Evolutionary conservation across 192 early-diverging fungal genomes (phyloP).

Genomic region (Coemansia sp.): DNA sequence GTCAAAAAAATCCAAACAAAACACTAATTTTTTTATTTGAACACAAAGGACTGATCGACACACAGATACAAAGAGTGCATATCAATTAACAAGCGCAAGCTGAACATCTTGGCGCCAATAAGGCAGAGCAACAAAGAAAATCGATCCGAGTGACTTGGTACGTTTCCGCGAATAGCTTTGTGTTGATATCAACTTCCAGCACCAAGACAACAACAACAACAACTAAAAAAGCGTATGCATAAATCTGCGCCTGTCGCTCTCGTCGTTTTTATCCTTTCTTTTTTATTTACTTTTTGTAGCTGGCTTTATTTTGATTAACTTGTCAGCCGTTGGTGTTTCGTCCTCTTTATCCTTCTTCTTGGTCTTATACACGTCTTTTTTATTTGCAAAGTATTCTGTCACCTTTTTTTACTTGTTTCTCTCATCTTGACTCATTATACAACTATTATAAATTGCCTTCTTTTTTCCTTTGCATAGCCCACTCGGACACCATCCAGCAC

Average conservation of each 20-base stretch:
- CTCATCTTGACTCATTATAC: constrained; percentile 13
- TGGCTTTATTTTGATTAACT: constrained; percentile 1
- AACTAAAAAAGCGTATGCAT: neutral
- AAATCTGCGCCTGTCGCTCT: neutral
- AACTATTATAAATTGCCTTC: constrained; percentile 1
- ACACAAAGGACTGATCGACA: constrained; percentile 29
- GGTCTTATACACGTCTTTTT: constrained; percentile 6
- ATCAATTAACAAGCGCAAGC: neutral
- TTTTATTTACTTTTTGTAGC: neutral
- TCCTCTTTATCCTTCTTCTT: constrained; percentile 12
- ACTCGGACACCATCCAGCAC: constrained; percentile 6
- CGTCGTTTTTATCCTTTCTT: neutral
- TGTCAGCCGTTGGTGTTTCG: neutral
- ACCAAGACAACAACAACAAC: neutral
- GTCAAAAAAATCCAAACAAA: neutral
- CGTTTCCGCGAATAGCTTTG: neutral
- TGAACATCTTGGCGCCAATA: constrained; percentile 4
- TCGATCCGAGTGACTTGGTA: neutral
- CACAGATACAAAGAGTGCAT: neutral
- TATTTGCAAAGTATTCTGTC: neutral
- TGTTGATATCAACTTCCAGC: neutral
- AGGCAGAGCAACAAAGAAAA: neutral
- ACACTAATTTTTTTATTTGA: neutral
- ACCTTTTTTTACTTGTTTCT: constrained; percentile 3
- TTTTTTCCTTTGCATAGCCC: constrained; percentile 16